phyloP scores from a whole-genome alignment of 768 basidiomycete species.

The Russula virescens region DNA sequence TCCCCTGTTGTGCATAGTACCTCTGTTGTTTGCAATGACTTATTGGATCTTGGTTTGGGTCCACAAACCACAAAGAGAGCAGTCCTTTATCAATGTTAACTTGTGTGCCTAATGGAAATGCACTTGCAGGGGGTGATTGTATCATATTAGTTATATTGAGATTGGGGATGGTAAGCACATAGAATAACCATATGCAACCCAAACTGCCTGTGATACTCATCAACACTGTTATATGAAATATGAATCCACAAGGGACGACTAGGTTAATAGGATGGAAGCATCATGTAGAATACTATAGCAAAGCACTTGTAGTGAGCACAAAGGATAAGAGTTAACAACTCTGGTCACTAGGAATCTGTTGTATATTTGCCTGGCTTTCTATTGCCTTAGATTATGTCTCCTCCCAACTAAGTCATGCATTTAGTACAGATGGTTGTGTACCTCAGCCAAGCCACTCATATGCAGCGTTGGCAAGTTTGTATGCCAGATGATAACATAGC shows the following conservation, averaged over 20 bases:
- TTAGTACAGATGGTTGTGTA: conserved; percentile 15
- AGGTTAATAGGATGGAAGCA: neutral
- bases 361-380: neutral
- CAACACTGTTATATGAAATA: neutral
- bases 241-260: neutral
- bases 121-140: no score
- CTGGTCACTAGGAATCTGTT: no score
- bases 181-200: no score
- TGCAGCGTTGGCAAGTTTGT: conserved; percentile 65
- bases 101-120: no score
- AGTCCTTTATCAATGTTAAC: no score
- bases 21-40: no score
- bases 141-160: no score
- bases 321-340: neutral
- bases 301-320: neutral
- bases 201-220: neutral
- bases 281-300: neutral
- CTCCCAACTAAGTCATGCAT: neutral
- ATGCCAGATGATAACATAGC: conserved; percentile 64
- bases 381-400: neutral
- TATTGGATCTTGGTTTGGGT: no score
- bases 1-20: no score
- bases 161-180: no score
- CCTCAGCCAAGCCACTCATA: conserved; percentile 23
- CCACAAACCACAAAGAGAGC: no score